A percentile compares a stretch with the other conserved stretches of the same genome.
phyloP scores from a whole-genome alignment of 2,329 filamentous ascomycete species.

The Colletotrichum sidae region DNA sequence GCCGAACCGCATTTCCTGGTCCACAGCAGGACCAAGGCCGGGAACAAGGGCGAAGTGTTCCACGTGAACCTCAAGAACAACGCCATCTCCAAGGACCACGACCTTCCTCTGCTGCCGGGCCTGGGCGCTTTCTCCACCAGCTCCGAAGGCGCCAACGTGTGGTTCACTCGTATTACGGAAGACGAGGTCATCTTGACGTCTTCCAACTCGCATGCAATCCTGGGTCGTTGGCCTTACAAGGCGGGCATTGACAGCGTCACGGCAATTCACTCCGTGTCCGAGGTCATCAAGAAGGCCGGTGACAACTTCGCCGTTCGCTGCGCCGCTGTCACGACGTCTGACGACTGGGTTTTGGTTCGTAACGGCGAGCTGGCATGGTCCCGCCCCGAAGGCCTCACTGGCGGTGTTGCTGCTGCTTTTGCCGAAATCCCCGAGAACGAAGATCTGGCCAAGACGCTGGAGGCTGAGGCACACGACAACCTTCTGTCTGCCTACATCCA shows the following conservation, averaged over 20 bases:
- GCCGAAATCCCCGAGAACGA: constrained; percentile 81
- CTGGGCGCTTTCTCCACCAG: constrained; percentile 83
- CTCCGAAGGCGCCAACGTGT: constrained; percentile 83
- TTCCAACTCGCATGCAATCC: constrained; percentile 79
- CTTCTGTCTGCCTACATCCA: constrained; percentile 86
- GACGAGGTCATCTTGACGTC: constrained; percentile 80
- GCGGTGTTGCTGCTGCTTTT: constrained; percentile 82
- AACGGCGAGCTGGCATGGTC: constrained; percentile 87
- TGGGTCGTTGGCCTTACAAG: constrained; percentile 79
- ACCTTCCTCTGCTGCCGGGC: constrained; percentile 77
- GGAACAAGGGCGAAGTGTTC: constrained; percentile 87
- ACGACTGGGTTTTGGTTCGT: constrained; percentile 85
- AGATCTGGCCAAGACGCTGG: constrained; percentile 81
- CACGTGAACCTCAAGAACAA: constrained; percentile 80
- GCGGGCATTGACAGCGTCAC: constrained; percentile 52
- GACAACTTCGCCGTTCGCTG: constrained; percentile 82
- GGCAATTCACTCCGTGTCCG: constrained; percentile 78
- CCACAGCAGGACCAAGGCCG: constrained; percentile 76
- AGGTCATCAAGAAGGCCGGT: constrained; percentile 79
- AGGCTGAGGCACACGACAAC: constrained; percentile 88
- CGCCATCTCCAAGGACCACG: constrained; percentile 81
- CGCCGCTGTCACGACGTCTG: constrained; percentile 73
- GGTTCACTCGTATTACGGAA: constrained; percentile 85
- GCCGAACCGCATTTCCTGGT: constrained; percentile 87
- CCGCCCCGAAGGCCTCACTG: constrained; percentile 84